Evolutionary conservation across 495 filamentous ascomycete species (phyloP).

Genomic region (Penicilliopsis zonata): DNA sequence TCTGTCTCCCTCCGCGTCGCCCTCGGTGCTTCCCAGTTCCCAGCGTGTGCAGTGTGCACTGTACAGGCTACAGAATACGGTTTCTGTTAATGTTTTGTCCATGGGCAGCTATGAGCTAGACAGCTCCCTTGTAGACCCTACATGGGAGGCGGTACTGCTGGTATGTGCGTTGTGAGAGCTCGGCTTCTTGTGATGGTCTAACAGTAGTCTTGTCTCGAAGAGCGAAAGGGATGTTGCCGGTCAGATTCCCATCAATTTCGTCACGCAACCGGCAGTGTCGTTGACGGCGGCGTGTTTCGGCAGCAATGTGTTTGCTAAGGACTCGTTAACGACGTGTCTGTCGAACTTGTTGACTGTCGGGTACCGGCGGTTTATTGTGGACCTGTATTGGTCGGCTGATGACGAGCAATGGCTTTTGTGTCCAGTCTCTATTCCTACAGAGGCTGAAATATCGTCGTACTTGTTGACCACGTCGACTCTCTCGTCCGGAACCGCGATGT

Average conservation of each 20-base stretch:
- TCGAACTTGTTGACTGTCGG: conserved; percentile 49
- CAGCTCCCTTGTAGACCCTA: conserved; percentile 19
- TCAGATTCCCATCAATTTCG: conserved; percentile 49
- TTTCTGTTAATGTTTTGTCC: too few relatives aligned
- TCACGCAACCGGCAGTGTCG: conserved; percentile 41
- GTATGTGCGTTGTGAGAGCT: conserved; percentile 10
- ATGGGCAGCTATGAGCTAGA: conserved; percentile 22
- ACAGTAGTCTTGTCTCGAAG: too few relatives aligned
- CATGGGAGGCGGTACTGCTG: conserved; percentile 23
- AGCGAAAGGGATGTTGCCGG: conserved; percentile 50
- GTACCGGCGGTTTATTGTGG: conserved; percentile 46
- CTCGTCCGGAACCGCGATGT: conserved; percentile 4
- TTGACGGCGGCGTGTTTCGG: conserved; percentile 48
- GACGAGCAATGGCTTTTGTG: conserved; percentile 46
- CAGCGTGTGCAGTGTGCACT: too few relatives aligned
- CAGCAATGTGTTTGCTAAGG: conserved; percentile 34
- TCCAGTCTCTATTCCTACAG: conserved; percentile 30
- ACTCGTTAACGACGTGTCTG: conserved; percentile 36
- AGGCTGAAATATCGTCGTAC: conserved; percentile 13
- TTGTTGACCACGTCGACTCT: conserved; percentile 9
- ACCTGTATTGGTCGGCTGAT: conserved; percentile 51
- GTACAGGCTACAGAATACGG: too few relatives aligned
- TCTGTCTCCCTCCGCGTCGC: too few relatives aligned
- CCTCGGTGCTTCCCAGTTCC: too few relatives aligned
- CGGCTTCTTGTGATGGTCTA: too few relatives aligned